Base-by-base conservation (phyloP, 2,329 filamentous ascomycete genomes). In the Epicoccum nigrum region DNA sequence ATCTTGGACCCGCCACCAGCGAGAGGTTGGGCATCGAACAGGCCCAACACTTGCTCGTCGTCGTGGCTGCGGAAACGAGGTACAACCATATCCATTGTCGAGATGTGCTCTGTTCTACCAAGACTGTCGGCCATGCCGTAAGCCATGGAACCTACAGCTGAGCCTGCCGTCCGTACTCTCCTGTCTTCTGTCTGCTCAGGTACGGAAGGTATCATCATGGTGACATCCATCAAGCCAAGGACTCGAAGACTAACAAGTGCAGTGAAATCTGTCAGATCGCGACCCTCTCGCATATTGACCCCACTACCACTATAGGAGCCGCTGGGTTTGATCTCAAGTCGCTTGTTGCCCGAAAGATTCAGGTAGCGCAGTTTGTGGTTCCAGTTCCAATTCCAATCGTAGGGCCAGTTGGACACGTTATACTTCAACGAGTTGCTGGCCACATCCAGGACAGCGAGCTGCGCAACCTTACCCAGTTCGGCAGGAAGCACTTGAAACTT, bases 381-480 rank as follows among this genome's bases (percentile, higher is more conserved):
- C 81, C 94, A 90, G 68, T 97, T 97, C 94, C 94, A 99, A 67
- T 99, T 99, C 94, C 94, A 99, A 71, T 99, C 94, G 70, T 99
- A 99, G 0, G 93, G 94, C 81, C 96, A 96, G 68, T 99, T 99
- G 23, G 92, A 94, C 39, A 99, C 95, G 70, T 99, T 99, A 82
- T 99, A 99, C 74, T 97, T 99, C 50, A 99, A 80, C 17, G 85
- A 86, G 69, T 99, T 99, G 80, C 90, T 97, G 54, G 92, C 93
- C 56, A 95, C 95, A 74, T 99, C 94, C 42, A 99, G 81, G 41
- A 97, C 88, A 4, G 92, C 87, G 20, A 99, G 83, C 73, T 94
- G 94, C 75, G 92, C 90, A 35, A 96, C 91, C 72, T 96, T 91
- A 55, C 92, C 95, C 40, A 99, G 87, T 70, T 99, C 94, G 7